Evolutionary conservation across 345 rosid genomes (phyloP), one percentile per base, ranked within the genome.

Genomic region (Eucalyptus virginea): DNA sequence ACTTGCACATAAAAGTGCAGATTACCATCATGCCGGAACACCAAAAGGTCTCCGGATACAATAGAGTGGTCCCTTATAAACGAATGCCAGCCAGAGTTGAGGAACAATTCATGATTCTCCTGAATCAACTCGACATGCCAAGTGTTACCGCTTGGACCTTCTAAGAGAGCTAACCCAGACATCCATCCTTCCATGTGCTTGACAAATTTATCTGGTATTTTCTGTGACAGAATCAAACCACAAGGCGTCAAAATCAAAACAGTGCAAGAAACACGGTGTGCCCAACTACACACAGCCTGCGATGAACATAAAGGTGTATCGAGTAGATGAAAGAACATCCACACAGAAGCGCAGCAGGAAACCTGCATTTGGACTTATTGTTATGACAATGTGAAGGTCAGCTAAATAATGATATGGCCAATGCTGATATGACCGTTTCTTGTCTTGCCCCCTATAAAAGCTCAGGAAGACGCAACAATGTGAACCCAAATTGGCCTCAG

Each of bases 1-100:
- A 94, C 89, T 94, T 94, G 94, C 77, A 95, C 95, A 42, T 92
- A 89, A 81, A 94, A 95, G 89, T 91, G 90, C 91, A 94, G 90
- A 89, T 94, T 88, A 40, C 95, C 94, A 88, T 93, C 91, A 90
- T 95, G 94, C 91, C 95, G 92, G 80, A 95, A 94, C 89, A 95
- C 94, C 93, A 92, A 90, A 87, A 92, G 88, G 81, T 95, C 95
- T 4, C 97, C 96, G n/a, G 93, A 88, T 81, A 91, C 92, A 69
- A 95, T 50, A 60, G 83, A 88, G 89, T 95, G 92, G 87, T 94
- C 96, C 86, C 91, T 89, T 72, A 92, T 93, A 90, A 94, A 94
- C 24, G 89, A 90, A 19, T 91, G 81, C 97, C 97, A 95, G 23
- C 95, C 96, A 86, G 88, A 77, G 88, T 88, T 90, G 19, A 95